Evolutionary conservation across 1,139 yeast genomes (phyloP), one percentile per base, ranked within the genome.

Genomic region (Geotrichum histeridarum): DNA sequence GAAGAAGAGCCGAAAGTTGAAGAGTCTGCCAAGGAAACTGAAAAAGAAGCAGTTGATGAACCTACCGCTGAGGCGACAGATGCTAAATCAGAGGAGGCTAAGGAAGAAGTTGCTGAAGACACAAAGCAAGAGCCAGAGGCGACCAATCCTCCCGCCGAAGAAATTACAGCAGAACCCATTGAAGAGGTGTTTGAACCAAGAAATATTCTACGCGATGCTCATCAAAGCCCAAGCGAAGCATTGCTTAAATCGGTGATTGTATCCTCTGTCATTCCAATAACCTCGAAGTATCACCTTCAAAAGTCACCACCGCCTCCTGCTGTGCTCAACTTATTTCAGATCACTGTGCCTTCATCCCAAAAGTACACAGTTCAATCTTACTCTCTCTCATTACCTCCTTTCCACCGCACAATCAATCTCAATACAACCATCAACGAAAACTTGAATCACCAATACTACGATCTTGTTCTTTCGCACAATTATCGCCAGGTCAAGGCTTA

Each of bases 341-440:
- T 63, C 15, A 53, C 56, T 12, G 55, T 67, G 15, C 67, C 71
- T 12, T 70, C 72, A 3, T 63, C 71, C 5, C 60, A 61, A 14
- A 59, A 56, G 17, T 65, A 63, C 48, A 61, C 60, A 4, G 61
- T 66, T 43, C 68, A 66, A 43, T 61, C 70, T 2, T 67, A 57
- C 49, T 55, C 70, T n/a, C 60, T 70, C 30, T 60, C 68, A 5
- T 58, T 70, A 45, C 70, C 73, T 2, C 50, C 64, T 32, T 66
- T 64, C 57, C 73, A 70, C 55, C 64, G 64, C 33, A 61, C 67
- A 8, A 54, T 71, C 53, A 60, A 63, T 37, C 54, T 71, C 37
- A 56, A 64, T 8, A 65, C 67, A 14, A 58, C 59, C 38, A 59
- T 71, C 38, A 63, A 69, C 58, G 62, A 62, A 38, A 55, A 59